Evolutionary conservation across 164 flowering plant species (phyloP).

Genomic region (Dillenia turbinata): DNA sequence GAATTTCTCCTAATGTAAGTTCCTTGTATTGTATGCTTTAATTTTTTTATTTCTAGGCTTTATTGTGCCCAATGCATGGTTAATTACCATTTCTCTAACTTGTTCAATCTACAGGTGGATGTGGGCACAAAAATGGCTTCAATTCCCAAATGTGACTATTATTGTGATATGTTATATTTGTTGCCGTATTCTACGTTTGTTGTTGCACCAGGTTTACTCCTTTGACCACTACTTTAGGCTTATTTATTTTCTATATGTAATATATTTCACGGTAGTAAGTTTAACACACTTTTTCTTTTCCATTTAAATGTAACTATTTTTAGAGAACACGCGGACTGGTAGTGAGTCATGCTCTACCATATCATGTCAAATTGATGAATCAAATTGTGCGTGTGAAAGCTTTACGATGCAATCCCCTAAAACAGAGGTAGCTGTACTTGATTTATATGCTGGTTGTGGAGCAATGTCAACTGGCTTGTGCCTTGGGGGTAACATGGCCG

Average conservation of each 20-base stretch:
- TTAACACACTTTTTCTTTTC: background rate
- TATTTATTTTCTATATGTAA: background rate
- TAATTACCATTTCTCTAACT: background rate
- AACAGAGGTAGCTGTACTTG: slow-evolving; percentile 41
- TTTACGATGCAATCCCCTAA: background rate
- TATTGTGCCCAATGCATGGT: background rate
- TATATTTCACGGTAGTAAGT: too few relatives aligned
- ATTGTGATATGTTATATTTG: slow-evolving; percentile 49
- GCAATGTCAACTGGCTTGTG: slow-evolving; percentile 93
- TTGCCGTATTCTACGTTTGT: slow-evolving; percentile 39
- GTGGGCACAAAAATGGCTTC: slow-evolving; percentile 15
- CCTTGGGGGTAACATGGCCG: slow-evolving; percentile 52
- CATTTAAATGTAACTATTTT: background rate
- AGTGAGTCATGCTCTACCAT: slow-evolving; percentile 35
- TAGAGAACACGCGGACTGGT: slow-evolving; percentile 13
- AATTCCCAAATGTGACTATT: slow-evolving; percentile 44
- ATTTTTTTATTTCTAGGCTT: background rate
- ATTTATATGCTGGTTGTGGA: slow-evolving; percentile 86
- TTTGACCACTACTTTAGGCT: background rate
- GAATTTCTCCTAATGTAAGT: slow-evolving; percentile 35
- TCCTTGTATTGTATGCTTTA: background rate
- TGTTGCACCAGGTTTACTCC: too few relatives aligned
- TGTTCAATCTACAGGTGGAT: slow-evolving; percentile 29
- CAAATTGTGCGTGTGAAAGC: slow-evolving; percentile 11
- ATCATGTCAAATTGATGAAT: slow-evolving; percentile 23